Percentiles rank a stretch among this genome's conserved stretches.
Conservation (phyloP, 345 rosid species). For the Salix arbutifolia region DNA sequence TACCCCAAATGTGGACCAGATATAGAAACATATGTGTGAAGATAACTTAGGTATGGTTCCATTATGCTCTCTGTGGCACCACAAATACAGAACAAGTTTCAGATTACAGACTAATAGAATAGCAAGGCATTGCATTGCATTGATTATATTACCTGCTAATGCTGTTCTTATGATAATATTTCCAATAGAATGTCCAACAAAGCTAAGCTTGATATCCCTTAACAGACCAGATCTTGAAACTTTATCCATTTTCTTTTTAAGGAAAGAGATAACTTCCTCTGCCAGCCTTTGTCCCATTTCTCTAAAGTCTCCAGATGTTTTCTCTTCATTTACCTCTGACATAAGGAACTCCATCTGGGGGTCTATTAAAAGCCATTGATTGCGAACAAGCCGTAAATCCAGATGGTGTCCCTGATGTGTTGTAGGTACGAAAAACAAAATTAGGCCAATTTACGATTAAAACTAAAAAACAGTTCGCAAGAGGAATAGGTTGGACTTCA, state of each 20-base stretch:
- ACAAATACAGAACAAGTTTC: conserved; percentile 6
- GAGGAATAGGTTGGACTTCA: background rate
- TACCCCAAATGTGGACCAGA: conserved; percentile 97
- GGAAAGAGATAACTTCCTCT: conserved; percentile 70
- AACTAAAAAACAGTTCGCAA: background rate
- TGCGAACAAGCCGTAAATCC: conserved; percentile 86
- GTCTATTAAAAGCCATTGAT: conserved; percentile 96
- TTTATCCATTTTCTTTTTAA: conserved; percentile 69
- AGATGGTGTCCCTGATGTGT: conserved; percentile 82
- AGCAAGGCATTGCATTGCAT: conserved; percentile 9
- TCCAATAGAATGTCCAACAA: conserved; percentile 96
- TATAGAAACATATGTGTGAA: conserved; percentile 70
- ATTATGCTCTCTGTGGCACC: conserved; percentile 62
- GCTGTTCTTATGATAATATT: conserved; percentile 85
- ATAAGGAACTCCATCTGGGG: conserved; percentile 82
- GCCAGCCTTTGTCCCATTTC: conserved; percentile 96
- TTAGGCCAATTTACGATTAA: conserved; percentile 6
- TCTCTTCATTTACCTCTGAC: conserved; percentile 91
- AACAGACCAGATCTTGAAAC: conserved; percentile 56
- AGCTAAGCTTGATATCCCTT: conserved; percentile 74
- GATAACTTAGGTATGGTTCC: conserved; percentile 74
- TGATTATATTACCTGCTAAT: conserved; percentile 53
- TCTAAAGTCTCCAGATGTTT: conserved; percentile 85
- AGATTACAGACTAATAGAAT: background rate
- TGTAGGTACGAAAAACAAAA: background rate